Conservation (phyloP, 768 basidiomycete genomes). For the Suillus clintonianus region DNA sequence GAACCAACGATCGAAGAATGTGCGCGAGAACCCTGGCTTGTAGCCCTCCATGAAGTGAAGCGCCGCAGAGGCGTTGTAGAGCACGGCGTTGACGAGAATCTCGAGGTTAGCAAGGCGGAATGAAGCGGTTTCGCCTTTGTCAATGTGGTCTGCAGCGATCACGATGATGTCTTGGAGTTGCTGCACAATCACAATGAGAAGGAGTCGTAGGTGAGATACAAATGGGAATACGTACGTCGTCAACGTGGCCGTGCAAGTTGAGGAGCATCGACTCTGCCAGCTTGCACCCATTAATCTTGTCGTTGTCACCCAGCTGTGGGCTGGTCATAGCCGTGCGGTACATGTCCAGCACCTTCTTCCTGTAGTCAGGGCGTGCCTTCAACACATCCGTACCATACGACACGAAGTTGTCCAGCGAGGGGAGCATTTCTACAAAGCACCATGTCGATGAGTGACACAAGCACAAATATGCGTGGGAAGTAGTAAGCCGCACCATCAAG, state of each 20-base stretch:
- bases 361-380: conserved; percentile 72
- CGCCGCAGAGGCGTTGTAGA: conserved; percentile 81
- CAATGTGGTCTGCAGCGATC: conserved; percentile 59
- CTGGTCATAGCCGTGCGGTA: conserved; percentile 74
- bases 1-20: conserved; percentile 90
- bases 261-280: conserved; percentile 81
- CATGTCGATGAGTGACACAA: neutral
- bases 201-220: neutral
- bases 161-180: conserved; percentile 64
- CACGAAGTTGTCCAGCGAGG: conserved; percentile 85
- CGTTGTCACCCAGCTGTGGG: conserved; percentile 77
- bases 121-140: conserved; percentile 60
- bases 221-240: conserved; percentile 58
- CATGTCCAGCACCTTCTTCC: conserved; percentile 80
- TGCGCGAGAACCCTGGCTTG: conserved; percentile 58
- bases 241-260: conserved; percentile 74
- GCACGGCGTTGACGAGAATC: conserved; percentile 78
- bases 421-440: conserved; percentile 72
- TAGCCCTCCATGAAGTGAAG: conserved; percentile 72
- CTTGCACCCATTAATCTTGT: conserved; percentile 83
- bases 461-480: neutral
- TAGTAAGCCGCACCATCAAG: conserved; percentile 63
- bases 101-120: conserved; percentile 80
- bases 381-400: conserved; percentile 80
- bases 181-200: conserved; percentile 33